Evolutionary conservation across 179 eudicot species (phyloP).

Genomic region (Carnegiea gigantea): DNA sequence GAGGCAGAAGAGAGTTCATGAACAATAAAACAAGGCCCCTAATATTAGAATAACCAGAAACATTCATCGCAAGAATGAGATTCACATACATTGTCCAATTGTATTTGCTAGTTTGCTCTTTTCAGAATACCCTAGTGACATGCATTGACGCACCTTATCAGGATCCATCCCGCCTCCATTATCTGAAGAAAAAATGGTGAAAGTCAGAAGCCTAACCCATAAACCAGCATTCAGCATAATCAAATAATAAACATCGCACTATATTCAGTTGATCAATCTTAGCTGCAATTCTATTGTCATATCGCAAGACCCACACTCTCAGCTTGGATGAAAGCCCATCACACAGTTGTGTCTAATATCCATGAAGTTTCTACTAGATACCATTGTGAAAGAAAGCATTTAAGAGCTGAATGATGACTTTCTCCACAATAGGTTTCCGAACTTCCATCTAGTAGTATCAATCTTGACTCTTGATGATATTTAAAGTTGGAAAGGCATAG

Average conservation of each 20-base stretch:
- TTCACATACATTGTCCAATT: slow-evolving; percentile 80
- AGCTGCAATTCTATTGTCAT: neutral
- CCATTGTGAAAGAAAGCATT: no score
- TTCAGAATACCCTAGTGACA: slow-evolving; percentile 93
- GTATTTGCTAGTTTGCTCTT: slow-evolving; percentile 91
- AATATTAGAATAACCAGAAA: neutral
- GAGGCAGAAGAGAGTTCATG: slow-evolving; percentile 8
- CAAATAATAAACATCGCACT: neutral
- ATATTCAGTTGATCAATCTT: neutral
- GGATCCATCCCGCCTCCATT: slow-evolving; percentile 99
- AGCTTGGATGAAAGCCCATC: neutral
- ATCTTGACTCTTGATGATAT: no score
- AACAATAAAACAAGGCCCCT: neutral
- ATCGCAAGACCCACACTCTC: neutral
- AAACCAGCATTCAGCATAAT: neutral
- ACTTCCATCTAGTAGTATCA: no score
- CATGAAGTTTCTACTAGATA: no score
- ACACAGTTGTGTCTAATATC: neutral
- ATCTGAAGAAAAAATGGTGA: slow-evolving; percentile 39
- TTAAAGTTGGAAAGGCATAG: neutral
- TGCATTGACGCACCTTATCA: slow-evolving; percentile 90
- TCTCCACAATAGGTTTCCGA: no score
- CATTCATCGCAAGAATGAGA: neutral
- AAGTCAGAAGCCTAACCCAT: neutral
- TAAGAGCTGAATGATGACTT: no score